These are phyloP conservation scores for Aspergillus viridinutans DNA, from an alignment of 2,329 filamentous ascomycete species.

Conservation along the genomic window DNA sequence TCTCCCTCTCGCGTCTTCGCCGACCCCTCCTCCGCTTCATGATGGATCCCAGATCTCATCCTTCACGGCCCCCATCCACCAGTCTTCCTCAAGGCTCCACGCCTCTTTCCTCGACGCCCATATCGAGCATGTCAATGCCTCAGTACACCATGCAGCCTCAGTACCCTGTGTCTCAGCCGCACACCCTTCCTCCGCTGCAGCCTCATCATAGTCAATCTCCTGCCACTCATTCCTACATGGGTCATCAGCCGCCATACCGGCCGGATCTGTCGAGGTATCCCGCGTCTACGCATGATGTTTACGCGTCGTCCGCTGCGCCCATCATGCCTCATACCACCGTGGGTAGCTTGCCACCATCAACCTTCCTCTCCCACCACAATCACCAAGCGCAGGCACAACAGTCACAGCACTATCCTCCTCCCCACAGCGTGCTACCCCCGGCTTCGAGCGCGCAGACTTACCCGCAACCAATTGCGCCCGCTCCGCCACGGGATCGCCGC, in stretches of 20 bases:
- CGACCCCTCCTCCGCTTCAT: constrained; percentile 14
- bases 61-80: constrained; percentile 43
- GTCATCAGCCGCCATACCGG: constrained; percentile 39
- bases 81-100: constrained; percentile 43
- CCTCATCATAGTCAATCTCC: constrained; percentile 44
- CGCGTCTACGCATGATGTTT: constrained; percentile 40
- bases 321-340: constrained; percentile 42
- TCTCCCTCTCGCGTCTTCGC: constrained; percentile 10
- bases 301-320: constrained; percentile 39
- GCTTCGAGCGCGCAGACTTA: constrained; percentile 64
- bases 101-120: constrained; percentile 41
- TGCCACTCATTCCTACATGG: constrained; percentile 39
- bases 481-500: constrained; percentile 52
- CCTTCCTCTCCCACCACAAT: constrained; percentile 40
- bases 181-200: constrained; percentile 45
- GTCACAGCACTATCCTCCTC: constrained; percentile 37
- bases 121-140: constrained; percentile 45
- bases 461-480: constrained; percentile 71
- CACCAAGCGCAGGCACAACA: constrained; percentile 36
- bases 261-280: constrained; percentile 43
- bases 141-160: constrained; percentile 46
- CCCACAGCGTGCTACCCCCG: constrained; percentile 59
- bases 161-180: constrained; percentile 41
- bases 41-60: constrained; percentile 44
- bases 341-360: constrained; percentile 40